These are phyloP conservation scores for Metschnikowia peoriensis DNA, from an alignment of 805 yeast species.

Conservation along the genomic window DNA sequence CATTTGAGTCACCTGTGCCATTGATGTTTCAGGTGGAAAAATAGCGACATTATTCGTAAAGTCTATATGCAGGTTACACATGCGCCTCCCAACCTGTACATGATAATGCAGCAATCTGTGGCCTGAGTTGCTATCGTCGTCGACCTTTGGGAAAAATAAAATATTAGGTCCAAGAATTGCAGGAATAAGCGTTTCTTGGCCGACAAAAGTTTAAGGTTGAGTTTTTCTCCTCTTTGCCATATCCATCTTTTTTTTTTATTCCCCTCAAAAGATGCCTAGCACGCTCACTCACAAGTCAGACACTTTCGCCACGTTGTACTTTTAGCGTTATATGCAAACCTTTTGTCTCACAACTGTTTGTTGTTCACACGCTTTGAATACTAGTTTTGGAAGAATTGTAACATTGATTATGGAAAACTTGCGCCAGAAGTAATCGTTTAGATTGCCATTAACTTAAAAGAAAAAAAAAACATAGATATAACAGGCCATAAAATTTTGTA, in stretches of 20 bases:
- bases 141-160: not conserved
- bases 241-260: not conserved
- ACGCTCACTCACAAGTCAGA: too few relatives aligned
- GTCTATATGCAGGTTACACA: not conserved
- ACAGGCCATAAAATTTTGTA: too few relatives aligned
- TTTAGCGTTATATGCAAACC: not conserved
- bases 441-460: too few relatives aligned
- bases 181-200: not conserved
- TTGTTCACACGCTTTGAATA: not conserved
- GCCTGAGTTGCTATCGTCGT: not conserved
- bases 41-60: not conserved
- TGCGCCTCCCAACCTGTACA: not conserved
- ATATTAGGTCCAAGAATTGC: not conserved
- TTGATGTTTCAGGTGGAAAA: too few relatives aligned
- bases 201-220: not conserved
- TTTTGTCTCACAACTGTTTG: not conserved
- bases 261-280: too few relatives aligned
- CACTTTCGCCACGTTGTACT: not conserved
- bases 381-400: too few relatives aligned
- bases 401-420: too few relatives aligned
- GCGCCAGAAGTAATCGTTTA: too few relatives aligned
- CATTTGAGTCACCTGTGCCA: too few relatives aligned
- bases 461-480: too few relatives aligned
- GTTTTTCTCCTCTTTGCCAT: not conserved
- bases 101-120: not conserved